Evolutionary conservation across 306 rosid genomes (phyloP).

Genomic region (Arachis hypogaea): DNA sequence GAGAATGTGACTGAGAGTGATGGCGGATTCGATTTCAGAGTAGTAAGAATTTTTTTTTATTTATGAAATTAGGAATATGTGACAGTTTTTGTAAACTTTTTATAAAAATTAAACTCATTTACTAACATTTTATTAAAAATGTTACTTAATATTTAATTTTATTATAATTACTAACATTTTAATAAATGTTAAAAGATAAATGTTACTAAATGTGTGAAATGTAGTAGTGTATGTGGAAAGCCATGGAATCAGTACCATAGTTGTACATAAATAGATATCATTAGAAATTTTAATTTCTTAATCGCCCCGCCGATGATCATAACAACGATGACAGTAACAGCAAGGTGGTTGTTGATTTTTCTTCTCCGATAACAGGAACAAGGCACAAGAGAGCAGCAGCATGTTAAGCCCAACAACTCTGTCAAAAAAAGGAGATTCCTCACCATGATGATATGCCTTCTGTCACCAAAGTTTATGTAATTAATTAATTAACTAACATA

Average conservation of each 20-base stretch:
- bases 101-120: too few species aligned
- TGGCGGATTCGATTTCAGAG: too few species aligned
- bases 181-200: too few species aligned
- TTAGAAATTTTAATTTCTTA: neutral
- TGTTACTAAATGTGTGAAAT: too few species aligned
- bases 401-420: constrained; percentile 31
- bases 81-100: too few species aligned
- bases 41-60: too few species aligned
- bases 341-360: constrained; percentile 50
- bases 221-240: constrained; percentile 40
- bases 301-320: constrained; percentile 37
- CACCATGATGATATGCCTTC: constrained; percentile 32
- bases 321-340: constrained; percentile 40
- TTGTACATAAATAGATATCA: neutral
- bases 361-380: constrained; percentile 65
- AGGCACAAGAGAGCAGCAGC: constrained; percentile 28
- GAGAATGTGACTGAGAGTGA: too few species aligned
- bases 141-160: too few species aligned
- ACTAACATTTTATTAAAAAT: too few species aligned
- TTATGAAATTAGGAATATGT: too few species aligned
- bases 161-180: too few species aligned
- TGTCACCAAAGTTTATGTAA: constrained; percentile 55
- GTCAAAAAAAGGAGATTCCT: constrained; percentile 63
- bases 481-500: too few species aligned
- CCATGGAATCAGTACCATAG: constrained; percentile 8